Base-by-base conservation (phyloP, 1,284 basidiomycete genomes). In the Sporisorium graminicola region DNA sequence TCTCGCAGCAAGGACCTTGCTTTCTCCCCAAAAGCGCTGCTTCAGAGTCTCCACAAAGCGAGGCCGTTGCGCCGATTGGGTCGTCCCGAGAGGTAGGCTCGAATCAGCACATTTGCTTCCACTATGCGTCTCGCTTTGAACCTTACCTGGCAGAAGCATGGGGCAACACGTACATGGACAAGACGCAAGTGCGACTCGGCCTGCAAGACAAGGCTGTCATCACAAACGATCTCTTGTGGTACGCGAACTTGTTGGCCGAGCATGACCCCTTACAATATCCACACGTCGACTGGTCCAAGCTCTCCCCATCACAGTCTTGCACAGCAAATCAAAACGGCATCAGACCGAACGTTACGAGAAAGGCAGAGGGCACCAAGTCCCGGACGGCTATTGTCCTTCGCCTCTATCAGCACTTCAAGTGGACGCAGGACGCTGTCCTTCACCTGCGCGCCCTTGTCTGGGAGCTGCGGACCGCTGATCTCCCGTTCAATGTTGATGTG, bases 401-500 rank as follows among this genome's bases (percentile, higher is more conserved):
- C 26, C 43, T 31, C 26, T 68, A 68, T 49, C 65, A 68, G 13
- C 55, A 31, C 35, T 62, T 62, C 16, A 3, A 7, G 4, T 68
- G 65, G 65, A 57, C 49, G 10, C 40, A 58, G 12, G 65, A 62
- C 35, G 55, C 47, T 1, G 35, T 68, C 3, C 54, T 62, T 3
- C 65, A 68, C 24, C 50, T 68, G 16, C 58, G 65, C n/a, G 65
- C 65, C 16, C 33, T 68, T 16, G 42, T 68, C 31, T 68, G 65
- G 65, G 65, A 68, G 20, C n/a, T 68, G 33, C 65, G 59, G 12
- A 58, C 55, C 1, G 42, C 50, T 4, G 16, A 35, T 40, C 65
- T 68, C 6, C 18, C 58, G 1, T 68, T 68, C 35, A 43, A 58
- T 3, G 50, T 62, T 0, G 65, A 62, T 33, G 59, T 68, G 3